These are phyloP conservation scores for Fomitopsis pulvina DNA, from an alignment of 768 basidiomycete genomes.

Conservation along the genomic window DNA sequence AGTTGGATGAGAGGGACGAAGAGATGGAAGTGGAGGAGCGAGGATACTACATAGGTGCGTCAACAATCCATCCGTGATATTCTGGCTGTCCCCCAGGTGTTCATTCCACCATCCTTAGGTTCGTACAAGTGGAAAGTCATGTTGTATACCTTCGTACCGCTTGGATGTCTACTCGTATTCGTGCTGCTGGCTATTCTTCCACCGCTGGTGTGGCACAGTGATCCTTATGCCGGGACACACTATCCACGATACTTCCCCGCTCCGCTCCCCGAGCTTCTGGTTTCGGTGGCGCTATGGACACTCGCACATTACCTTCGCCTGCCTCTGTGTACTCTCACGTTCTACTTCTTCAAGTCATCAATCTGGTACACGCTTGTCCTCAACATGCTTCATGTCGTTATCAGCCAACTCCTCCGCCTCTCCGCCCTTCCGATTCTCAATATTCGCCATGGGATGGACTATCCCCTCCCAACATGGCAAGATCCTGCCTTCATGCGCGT, in stretches of 20 bases:
- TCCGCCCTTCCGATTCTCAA: conserved; percentile 46
- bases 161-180: conserved; percentile 43
- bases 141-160: conserved; percentile 56
- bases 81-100: conserved; percentile 1
- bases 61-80: background rate
- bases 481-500: conserved; percentile 55
- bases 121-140: conserved; percentile 51
- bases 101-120: conserved; percentile 39
- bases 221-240: conserved; percentile 24
- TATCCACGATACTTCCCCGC: conserved; percentile 48
- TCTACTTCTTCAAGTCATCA: conserved; percentile 25
- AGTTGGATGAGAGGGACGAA: conserved; percentile 29
- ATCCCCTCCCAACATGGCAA: conserved; percentile 43
- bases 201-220: conserved; percentile 37
- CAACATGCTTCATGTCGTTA: conserved; percentile 40
- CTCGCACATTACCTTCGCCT: conserved; percentile 47
- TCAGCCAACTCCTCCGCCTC: conserved; percentile 50
- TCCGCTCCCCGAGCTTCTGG: conserved; percentile 59
- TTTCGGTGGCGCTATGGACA: conserved; percentile 56
- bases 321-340: conserved; percentile 36
- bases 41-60: conserved; percentile 44
- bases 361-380: conserved; percentile 29
- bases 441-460: conserved; percentile 37
- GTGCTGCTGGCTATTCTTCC: conserved; percentile 46
- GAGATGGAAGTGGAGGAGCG: conserved; percentile 41